Evolutionary conservation across 441 rosid species (phyloP).

Genomic region (Gossypium lobatum): DNA sequence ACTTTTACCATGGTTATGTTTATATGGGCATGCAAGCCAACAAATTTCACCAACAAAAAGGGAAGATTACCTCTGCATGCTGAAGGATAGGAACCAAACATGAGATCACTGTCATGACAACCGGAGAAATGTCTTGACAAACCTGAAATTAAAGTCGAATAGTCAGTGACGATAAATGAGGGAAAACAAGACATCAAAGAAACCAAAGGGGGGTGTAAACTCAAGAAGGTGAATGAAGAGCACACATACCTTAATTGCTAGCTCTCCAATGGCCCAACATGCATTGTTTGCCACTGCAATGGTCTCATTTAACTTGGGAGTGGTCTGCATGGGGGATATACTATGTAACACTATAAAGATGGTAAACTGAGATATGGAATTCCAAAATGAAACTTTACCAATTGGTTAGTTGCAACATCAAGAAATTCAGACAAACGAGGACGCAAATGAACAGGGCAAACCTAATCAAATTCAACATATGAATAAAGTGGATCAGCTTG

Average conservation of each 20-base stretch:
- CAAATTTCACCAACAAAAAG: background rate
- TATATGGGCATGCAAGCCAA: background rate
- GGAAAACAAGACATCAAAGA: background rate
- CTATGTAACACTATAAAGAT: background rate
- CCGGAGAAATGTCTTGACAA: constrained; percentile 82
- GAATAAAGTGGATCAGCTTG: constrained; percentile 1
- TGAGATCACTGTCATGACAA: constrained; percentile 72
- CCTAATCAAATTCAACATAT: constrained; percentile 34
- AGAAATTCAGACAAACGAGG: constrained; percentile 72
- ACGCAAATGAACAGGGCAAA: constrained; percentile 69
- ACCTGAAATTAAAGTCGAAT: constrained; percentile 44
- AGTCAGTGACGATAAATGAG: background rate
- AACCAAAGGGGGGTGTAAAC: background rate
- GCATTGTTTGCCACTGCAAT: constrained; percentile 94
- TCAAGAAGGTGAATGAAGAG: background rate
- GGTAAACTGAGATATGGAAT: constrained; percentile 13
- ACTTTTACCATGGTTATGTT: background rate
- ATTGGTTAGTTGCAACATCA: constrained; percentile 80
- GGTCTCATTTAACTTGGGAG: constrained; percentile 63
- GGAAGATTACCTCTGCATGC: constrained; percentile 62
- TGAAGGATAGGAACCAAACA: constrained; percentile 80
- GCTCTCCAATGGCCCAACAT: constrained; percentile 98
- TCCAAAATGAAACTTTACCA: constrained; percentile 44
- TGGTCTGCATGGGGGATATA: constrained; percentile 39
- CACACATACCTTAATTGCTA: constrained; percentile 79